Conservation (phyloP, 495 filamentous ascomycete genomes). For the Hypoxylon intermedium region DNA sequence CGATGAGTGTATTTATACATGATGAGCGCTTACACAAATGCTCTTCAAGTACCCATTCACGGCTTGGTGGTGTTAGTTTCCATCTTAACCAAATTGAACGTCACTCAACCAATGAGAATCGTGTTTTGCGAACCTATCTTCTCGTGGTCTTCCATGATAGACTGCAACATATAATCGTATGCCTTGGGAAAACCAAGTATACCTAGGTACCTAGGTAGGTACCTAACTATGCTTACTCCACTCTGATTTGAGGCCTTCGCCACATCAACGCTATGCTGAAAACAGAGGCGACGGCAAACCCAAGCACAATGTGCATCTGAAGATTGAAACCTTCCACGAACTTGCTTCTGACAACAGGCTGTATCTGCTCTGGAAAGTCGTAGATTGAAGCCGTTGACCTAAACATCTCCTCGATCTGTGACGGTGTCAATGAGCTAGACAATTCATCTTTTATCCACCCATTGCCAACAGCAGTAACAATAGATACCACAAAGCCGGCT, state of each 20-base stretch:
- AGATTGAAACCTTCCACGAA: conserved; percentile 26
- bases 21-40: too few species aligned
- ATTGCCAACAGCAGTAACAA: conserved; percentile 19
- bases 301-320: conserved; percentile 24
- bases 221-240: background rate
- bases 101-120: too few species aligned
- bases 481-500: conserved; percentile 9
- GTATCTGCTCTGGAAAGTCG: background rate
- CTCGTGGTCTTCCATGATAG: too few species aligned
- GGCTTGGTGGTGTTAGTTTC: too few species aligned
- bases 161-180: too few species aligned
- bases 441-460: conserved; percentile 10
- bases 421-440: conserved; percentile 3
- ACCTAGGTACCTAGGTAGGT: too few species aligned
- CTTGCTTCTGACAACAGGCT: conserved; percentile 5
- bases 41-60: too few species aligned
- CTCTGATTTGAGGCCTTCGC: conserved; percentile 8
- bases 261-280: conserved; percentile 10
- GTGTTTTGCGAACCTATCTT: too few species aligned
- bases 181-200: too few species aligned
- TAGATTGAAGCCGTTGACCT: conserved; percentile 16
- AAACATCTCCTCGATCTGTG: conserved; percentile 14
- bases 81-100: too few species aligned
- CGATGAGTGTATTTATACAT: background rate
- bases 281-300: conserved; percentile 22